A percentile compares a stretch with the other conserved stretches of the same genome.
phyloP scores from a whole-genome alignment of 78 protist species.

The slime mould (Dictyostelium discoideum) region DNA sequence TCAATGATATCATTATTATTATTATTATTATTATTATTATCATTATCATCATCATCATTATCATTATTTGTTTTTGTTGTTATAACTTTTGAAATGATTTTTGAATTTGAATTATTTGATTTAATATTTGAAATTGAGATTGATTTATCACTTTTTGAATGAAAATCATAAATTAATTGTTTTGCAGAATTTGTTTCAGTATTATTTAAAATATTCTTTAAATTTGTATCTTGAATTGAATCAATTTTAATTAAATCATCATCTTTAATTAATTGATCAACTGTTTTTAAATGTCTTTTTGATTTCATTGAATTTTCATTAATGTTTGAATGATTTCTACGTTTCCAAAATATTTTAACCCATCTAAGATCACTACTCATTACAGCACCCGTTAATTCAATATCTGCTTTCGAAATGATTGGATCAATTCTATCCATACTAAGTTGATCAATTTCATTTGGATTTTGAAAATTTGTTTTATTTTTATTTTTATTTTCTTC shows the following conservation, averaged over 20 bases:
- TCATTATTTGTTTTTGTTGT: neutral
- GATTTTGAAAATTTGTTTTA: neutral
- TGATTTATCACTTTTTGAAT: neutral
- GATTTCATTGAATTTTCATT: neutral
- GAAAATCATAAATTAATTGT: slow-evolving; percentile 2
- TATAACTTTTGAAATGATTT: neutral
- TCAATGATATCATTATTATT: neutral
- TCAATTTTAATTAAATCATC: neutral
- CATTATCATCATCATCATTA: no score
- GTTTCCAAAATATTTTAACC: slow-evolving; percentile 57
- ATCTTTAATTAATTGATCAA: neutral
- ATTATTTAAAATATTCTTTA: neutral
- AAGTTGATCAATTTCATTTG: neutral
- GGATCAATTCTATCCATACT: slow-evolving; percentile 27
- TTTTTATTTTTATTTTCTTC: no score
- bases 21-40: neutral
- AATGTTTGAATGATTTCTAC: slow-evolving; percentile 5
- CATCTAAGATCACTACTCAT: slow-evolving; percentile 55
- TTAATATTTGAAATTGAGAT: neutral
- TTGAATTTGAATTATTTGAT: neutral
- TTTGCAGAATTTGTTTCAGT: neutral
- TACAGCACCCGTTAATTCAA: neutral
- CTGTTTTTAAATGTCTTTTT: neutral
- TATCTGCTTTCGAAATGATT: slow-evolving; percentile 10
- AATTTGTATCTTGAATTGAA: neutral